Conservation (phyloP, 306 rosid species). For the Vachellia collinsii region DNA sequence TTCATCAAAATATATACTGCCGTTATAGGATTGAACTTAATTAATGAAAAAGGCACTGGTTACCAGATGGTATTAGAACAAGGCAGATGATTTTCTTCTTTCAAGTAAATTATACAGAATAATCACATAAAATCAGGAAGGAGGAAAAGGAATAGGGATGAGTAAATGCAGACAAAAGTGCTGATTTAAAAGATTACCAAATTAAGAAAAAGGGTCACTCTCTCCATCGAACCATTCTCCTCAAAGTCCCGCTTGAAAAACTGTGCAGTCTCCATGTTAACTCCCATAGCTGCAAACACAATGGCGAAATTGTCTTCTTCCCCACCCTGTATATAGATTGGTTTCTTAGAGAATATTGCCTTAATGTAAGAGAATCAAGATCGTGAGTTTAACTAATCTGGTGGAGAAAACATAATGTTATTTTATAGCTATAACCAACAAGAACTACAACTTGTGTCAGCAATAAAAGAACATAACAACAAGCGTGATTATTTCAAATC, state of each 20-base stretch:
- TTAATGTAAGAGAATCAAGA: conserved; percentile 8
- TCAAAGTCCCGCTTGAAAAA: conserved; percentile 99
- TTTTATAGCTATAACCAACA: conserved; percentile 26
- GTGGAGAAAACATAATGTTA: conserved; percentile 16
- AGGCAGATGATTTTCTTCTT: conserved; percentile 2
- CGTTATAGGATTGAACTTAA: conserved; percentile 10
- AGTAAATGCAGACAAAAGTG: conserved; percentile 7
- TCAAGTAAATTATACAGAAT: conserved; percentile 10
- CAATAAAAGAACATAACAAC: conserved; percentile 11
- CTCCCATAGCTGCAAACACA: conserved; percentile 99
- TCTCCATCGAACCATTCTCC: conserved; percentile 99
- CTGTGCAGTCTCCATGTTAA: conserved; percentile 99
- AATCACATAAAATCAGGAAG: neutral
- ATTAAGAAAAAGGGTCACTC: conserved; percentile 98
- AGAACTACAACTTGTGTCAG: conserved; percentile 24
- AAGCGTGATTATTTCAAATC: conserved; percentile 26
- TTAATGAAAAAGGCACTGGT: conserved; percentile 3
- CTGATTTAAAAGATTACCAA: conserved; percentile 60
- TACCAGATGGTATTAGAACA: conserved; percentile 5
- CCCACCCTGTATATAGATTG: conserved; percentile 56
- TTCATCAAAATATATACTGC: conserved; percentile 18
- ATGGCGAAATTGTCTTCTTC: conserved; percentile 98
- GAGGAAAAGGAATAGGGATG: conserved; percentile 3
- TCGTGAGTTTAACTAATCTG: conserved; percentile 11
- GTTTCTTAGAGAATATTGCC: conserved; percentile 29